These are phyloP conservation scores for Scenedesmus sp. DNA, from an alignment of 163 green algal genomes.

Conservation along the genomic window DNA sequence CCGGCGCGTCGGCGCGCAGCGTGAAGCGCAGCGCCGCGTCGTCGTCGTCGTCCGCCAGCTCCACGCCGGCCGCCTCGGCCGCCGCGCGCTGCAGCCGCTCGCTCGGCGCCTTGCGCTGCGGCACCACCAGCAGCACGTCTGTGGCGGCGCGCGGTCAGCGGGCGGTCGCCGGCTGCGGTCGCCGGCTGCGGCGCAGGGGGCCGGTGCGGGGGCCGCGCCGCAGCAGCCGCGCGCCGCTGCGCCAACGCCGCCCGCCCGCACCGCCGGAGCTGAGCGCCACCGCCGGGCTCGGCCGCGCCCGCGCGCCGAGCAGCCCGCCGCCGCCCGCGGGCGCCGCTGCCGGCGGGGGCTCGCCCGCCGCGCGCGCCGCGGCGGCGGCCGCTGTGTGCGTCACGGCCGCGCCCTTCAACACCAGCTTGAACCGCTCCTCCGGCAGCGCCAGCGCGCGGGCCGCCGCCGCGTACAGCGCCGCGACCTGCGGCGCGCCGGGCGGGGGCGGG, in stretches of 20 bases:
- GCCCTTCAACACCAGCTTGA: slow-evolving; percentile 39
- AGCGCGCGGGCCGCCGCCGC: slow-evolving; percentile 16
- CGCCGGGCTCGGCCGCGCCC: slow-evolving; percentile 1
- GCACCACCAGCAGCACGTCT: slow-evolving; percentile 53
- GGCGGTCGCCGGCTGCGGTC: no score
- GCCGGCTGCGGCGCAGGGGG: no score
- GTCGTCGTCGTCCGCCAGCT: slow-evolving; percentile 47
- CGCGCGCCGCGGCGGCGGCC: slow-evolving; percentile 16
- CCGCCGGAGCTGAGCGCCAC: slow-evolving; percentile 13
- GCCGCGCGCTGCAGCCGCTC: slow-evolving; percentile 33
- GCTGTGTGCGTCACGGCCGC: slow-evolving; percentile 19
- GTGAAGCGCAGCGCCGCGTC: slow-evolving; percentile 36
- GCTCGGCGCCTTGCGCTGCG: slow-evolving; percentile 47
- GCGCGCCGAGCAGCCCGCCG: neutral
- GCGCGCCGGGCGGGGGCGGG: no score
- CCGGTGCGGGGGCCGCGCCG: no score
- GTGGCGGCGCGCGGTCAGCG: neutral
- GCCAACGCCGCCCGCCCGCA: neutral
- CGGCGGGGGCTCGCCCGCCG: neutral
- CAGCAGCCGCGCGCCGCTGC: no score
- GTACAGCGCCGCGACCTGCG: slow-evolving; percentile 35
- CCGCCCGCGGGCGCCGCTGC: slow-evolving; percentile 3
- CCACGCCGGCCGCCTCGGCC: slow-evolving; percentile 27
- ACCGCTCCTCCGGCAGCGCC: slow-evolving; percentile 9
- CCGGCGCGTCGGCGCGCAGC: slow-evolving; percentile 21